These are phyloP conservation scores for Penicillium thymicola DNA, from an alignment of 2,329 filamentous ascomycete genomes.

Conservation along the genomic window DNA sequence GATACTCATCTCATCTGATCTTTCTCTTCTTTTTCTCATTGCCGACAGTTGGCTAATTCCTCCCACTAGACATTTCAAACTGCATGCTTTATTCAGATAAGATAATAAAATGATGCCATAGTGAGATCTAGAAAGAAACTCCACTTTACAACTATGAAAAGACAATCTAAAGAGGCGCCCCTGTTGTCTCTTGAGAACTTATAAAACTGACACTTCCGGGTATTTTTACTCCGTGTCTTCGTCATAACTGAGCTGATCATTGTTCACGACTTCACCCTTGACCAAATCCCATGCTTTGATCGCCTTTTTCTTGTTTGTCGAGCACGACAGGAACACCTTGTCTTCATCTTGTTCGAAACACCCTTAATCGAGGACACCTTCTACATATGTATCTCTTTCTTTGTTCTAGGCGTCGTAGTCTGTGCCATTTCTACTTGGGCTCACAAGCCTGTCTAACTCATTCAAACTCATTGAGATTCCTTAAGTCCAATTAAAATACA, in stretches of 20 bases:
- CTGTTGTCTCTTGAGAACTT: background rate
- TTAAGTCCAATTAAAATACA: background rate
- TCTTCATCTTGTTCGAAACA: too few species aligned
- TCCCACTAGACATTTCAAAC: too few species aligned
- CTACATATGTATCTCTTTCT: too few species aligned
- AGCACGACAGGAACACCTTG: too few species aligned
- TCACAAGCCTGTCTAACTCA: background rate
- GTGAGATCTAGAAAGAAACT: background rate
- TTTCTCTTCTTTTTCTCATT: background rate
- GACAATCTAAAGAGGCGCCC: background rate
- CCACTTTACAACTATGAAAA: too few species aligned
- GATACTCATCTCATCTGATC: background rate
- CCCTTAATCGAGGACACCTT: too few species aligned
- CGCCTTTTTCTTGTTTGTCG: too few species aligned
- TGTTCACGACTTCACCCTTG: too few species aligned
- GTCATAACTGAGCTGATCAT: background rate
- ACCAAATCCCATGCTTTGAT: too few species aligned
- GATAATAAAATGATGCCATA: background rate
- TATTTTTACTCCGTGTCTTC: background rate
- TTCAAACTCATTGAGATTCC: background rate
- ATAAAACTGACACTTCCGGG: too few species aligned
- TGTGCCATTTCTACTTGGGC: background rate
- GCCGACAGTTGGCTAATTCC: background rate
- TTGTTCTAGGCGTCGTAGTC: background rate
- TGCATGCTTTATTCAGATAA: background rate